Percentiles rank a stretch among this genome's conserved stretches.
These are phyloP conservation scores for Leishmania tropica DNA, from an alignment of 208 protist species.

Conservation along the genomic window DNA sequence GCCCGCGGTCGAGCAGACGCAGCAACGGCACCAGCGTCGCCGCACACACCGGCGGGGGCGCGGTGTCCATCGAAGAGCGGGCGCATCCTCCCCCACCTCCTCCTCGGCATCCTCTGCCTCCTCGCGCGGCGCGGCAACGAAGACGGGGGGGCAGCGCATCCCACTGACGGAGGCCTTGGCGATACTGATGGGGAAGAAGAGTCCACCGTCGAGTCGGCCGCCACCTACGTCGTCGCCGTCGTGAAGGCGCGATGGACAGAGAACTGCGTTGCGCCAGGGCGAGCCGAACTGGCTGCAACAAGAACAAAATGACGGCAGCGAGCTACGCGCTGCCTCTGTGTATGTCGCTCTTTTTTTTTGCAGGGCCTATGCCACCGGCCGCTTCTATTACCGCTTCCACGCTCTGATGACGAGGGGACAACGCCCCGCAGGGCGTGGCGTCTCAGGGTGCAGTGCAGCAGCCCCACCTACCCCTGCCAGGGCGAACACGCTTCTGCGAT, in stretches of 20 bases:
- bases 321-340: background rate
- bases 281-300: background rate
- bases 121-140: background rate
- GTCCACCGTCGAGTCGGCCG: conserved; percentile 6
- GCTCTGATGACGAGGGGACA: background rate
- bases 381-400: background rate
- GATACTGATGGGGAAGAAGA: conserved; percentile 48
- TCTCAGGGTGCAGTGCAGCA: background rate
- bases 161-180: conserved; percentile 51
- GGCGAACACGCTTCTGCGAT: background rate
- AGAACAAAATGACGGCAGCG: background rate
- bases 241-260: background rate
- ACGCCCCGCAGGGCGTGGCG: background rate
- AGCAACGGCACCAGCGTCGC: background rate
- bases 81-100: conserved; percentile 13
- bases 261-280: background rate
- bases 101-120: background rate
- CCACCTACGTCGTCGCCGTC: conserved; percentile 7
- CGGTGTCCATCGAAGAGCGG: background rate
- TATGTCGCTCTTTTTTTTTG: background rate
- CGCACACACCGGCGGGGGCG: conserved; percentile 1
- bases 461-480: background rate
- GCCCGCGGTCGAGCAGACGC: background rate
- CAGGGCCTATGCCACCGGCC: background rate
- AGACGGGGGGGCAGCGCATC: conserved; percentile 17